Percentiles rank a stretch among this genome's conserved stretches.
Evolutionary conservation across 345 rosid genomes (phyloP).

Genomic region (Arabis hirsuta): DNA sequence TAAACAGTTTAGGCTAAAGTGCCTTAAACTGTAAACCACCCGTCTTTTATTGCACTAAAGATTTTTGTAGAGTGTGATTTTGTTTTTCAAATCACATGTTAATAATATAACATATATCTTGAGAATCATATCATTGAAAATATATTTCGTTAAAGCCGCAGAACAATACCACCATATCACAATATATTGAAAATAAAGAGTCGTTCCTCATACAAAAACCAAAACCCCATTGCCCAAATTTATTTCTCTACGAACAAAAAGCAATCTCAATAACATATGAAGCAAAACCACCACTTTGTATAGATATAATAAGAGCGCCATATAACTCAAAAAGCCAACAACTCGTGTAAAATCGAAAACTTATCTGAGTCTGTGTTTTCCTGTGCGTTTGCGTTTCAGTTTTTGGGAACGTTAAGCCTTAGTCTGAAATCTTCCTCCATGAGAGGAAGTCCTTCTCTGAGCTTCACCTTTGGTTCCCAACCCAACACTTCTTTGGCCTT

Average conservation of each 20-base stretch:
- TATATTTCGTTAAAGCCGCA: neutral
- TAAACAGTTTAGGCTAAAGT: no score
- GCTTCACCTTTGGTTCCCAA: constrained; percentile 90
- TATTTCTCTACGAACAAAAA: constrained; percentile 23
- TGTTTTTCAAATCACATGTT: no score
- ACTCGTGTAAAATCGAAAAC: constrained; percentile 26
- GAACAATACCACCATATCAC: neutral
- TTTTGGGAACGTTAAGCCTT: constrained; percentile 68
- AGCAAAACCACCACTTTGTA: constrained; percentile 31
- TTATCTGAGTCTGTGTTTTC: constrained; percentile 20
- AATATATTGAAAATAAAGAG: constrained; percentile 18
- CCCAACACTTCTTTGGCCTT: constrained; percentile 83
- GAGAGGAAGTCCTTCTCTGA: constrained; percentile 84
- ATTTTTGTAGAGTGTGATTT: no score
- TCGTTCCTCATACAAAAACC: neutral
- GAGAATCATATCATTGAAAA: neutral
- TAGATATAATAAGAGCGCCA: neutral
- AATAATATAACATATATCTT: no score
- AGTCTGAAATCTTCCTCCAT: constrained; percentile 88
- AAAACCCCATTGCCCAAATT: constrained; percentile 3
- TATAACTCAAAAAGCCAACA: constrained; percentile 21
- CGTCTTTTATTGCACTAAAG: no score
- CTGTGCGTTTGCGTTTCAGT: constrained; percentile 40
- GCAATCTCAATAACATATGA: constrained; percentile 9
- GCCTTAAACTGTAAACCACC: no score